phyloP scores from a whole-genome alignment of 768 basidiomycete species.

The Tephrocybe sp. region DNA sequence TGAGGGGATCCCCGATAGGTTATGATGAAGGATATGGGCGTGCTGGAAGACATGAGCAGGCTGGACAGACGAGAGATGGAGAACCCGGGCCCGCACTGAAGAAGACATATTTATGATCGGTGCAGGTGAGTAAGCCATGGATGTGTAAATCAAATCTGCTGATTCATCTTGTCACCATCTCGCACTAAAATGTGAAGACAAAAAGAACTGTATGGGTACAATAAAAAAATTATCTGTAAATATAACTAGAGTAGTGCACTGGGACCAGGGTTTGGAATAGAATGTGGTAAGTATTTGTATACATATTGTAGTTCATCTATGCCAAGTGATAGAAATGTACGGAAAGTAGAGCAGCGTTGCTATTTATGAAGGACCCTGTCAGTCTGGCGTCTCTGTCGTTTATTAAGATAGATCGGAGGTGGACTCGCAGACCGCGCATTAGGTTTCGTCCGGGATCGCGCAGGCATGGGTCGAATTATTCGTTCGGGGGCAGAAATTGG shows the following conservation, averaged over 20 bases:
- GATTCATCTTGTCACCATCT: not conserved
- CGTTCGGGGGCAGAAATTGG: not conserved
- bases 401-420: constrained; percentile 1
- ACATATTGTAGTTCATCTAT: no score
- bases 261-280: no score
- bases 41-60: constrained; percentile 15
- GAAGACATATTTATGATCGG: not conserved
- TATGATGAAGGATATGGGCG: constrained; percentile 27
- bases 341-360: no score
- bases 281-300: no score
- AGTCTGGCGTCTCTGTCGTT: constrained; percentile 5
- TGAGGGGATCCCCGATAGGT: constrained; percentile 50
- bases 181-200: no score
- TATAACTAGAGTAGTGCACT: no score
- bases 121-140: not conserved
- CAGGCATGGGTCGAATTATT: not conserved
- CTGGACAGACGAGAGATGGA: not conserved
- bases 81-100: not conserved
- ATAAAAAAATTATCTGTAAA: no score
- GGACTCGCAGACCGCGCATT: constrained; percentile 13
- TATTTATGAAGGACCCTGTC: no score
- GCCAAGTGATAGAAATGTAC: no score
- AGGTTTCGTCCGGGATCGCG: not conserved
- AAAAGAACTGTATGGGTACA: no score
- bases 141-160: not conserved